Percentiles rank a stretch among this genome's conserved stretches.
Evolutionary conservation across 2,329 filamentous ascomycete species (phyloP).

Genomic region (Tolypocladium inflatum): DNA sequence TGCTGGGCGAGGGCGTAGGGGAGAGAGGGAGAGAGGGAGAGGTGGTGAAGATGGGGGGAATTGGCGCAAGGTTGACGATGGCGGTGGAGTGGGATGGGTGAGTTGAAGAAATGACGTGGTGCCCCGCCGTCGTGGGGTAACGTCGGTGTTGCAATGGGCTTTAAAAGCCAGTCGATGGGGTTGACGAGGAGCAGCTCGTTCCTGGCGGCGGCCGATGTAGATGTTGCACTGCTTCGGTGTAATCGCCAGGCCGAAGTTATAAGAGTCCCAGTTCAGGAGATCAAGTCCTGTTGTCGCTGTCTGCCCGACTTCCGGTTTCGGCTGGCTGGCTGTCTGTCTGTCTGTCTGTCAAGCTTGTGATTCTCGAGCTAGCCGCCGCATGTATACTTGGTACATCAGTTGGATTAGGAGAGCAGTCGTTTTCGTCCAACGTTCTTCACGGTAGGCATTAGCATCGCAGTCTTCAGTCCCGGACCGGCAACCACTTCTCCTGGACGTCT

Average conservation of each 20-base stretch:
- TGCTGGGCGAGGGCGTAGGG: slow-evolving; percentile 22
- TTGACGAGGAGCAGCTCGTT: neutral
- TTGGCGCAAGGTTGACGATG: neutral
- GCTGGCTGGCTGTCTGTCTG: neutral
- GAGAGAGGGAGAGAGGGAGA: neutral
- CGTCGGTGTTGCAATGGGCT: neutral
- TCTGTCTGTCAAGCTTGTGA: neutral
- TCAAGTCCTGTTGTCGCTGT: neutral
- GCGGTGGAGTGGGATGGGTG: neutral
- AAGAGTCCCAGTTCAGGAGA: neutral
- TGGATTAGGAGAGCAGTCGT: no score
- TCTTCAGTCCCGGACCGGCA: no score
- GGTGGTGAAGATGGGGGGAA: neutral
- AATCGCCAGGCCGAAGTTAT: neutral
- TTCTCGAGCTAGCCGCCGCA: neutral
- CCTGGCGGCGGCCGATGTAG: neutral
- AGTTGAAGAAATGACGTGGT: neutral
- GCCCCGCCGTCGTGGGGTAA: neutral
- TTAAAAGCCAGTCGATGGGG: no score
- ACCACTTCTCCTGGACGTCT: no score
- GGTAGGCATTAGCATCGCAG: no score
- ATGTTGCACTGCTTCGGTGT: neutral
- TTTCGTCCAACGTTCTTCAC: no score
- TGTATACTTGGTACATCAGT: neutral
- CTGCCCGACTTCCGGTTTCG: neutral